These are phyloP conservation scores for Hippophae gyantsensis DNA, from an alignment of 306 rosid species.

Conservation along the genomic window DNA sequence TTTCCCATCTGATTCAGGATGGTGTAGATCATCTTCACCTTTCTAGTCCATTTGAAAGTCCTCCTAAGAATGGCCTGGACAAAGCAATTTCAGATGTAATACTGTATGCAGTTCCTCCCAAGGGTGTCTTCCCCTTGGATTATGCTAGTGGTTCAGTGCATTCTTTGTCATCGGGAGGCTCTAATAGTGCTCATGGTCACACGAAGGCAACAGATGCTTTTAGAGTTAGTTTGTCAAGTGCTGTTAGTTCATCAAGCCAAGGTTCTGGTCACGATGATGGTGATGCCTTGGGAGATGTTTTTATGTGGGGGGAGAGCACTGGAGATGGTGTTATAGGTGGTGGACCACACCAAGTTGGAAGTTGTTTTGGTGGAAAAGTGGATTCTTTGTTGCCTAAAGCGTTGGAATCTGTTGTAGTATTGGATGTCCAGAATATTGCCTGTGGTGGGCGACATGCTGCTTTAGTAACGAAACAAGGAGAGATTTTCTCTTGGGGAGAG, in stretches of 20 bases:
- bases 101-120: conserved; percentile 54
- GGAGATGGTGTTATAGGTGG: conserved; percentile 78
- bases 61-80: conserved; percentile 67
- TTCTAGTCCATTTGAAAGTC: conserved; percentile 55
- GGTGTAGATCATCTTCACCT: conserved; percentile 56
- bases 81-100: conserved; percentile 62
- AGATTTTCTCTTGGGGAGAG: conserved; percentile 95
- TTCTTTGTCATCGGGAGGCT: conserved; percentile 67
- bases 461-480: conserved; percentile 87
- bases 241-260: conserved; percentile 93
- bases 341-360: conserved; percentile 53
- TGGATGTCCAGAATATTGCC: conserved; percentile 82
- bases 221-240: conserved; percentile 93
- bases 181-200: conserved; percentile 61
- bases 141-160: conserved; percentile 59
- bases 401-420: conserved; percentile 79
- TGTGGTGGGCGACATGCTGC: conserved; percentile 94
- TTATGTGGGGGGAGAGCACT: conserved; percentile 87
- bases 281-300: conserved; percentile 90
- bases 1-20: conserved; percentile 33
- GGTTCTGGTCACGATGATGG: conserved; percentile 90
- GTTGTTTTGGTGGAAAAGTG: conserved; percentile 41
- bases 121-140: conserved; percentile 57
- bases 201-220: conserved; percentile 56
- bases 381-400: conserved; percentile 74